phyloP scores from a whole-genome alignment of 306 rosid species.

The Casuarina equisetifolia region DNA sequence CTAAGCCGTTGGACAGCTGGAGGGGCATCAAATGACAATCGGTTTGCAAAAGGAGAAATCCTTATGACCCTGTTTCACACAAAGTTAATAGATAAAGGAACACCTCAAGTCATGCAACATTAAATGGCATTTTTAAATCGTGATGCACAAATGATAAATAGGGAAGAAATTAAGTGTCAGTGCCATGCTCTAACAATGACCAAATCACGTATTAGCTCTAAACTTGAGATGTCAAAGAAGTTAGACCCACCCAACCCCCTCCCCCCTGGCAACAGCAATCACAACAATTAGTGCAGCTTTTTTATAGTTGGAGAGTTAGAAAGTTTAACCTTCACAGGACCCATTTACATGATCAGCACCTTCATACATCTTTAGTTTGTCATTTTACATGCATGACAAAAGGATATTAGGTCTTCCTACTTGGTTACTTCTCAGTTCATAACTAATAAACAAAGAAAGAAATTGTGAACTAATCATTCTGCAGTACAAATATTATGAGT shows the following conservation, averaged over 20 bases:
- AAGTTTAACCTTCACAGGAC: background rate
- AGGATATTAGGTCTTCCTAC: background rate
- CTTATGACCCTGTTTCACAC: slow-evolving; percentile 72
- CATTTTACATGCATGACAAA: background rate
- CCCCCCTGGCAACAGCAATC: no score
- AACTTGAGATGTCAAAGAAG: background rate
- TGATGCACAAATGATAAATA: slow-evolving; percentile 5
- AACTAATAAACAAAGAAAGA: background rate
- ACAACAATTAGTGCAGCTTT: no score
- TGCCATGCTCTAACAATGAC: background rate
- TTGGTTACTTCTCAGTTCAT: background rate
- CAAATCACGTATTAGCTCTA: background rate
- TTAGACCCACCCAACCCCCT: background rate
- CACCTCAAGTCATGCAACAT: background rate
- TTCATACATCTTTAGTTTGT: background rate
- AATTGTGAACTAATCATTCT: background rate
- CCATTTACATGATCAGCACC: background rate
- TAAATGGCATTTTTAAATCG: background rate
- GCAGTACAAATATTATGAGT: background rate
- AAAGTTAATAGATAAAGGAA: background rate
- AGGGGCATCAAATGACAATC: slow-evolving; percentile 92
- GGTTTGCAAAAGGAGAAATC: slow-evolving; percentile 96
- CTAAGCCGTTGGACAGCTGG: slow-evolving; percentile 87
- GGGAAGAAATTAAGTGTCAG: background rate
- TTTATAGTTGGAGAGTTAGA: background rate